Base-by-base conservation (phyloP, 371 early-diverging fungal species). In the Cokeromyces recurvatus region DNA sequence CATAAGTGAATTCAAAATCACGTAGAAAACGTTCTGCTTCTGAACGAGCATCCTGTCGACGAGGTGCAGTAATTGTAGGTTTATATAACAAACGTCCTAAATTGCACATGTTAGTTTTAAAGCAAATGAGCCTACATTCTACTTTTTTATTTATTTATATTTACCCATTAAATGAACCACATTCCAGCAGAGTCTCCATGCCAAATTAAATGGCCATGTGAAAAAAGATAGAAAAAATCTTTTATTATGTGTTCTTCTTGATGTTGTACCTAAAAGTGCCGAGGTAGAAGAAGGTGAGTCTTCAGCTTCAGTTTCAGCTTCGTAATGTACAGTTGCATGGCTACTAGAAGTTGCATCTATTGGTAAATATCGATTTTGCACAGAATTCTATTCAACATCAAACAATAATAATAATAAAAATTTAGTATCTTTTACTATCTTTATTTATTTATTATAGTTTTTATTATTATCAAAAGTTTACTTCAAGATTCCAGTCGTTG, bases 1-100 rank as follows among this genome's bases (percentile, higher is more conserved):
- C 92, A 57, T 83, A 89, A 10, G 59, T 61, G 11, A 66, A 61
- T 55, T 87, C 90, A 62, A 88, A 91, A 35, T 82, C 74, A 40
- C 76, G 66, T 32, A 76, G 46, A 52, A 90, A 87, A 12, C 78
- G 67, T n/a, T 79, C 77, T 3, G 87, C 82, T 17, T 76, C 80
- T n/a, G 76, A 69, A 20, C 67, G 69, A 32, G 84, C 68, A 38
- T 85, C 82, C 46, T 53, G 58, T 25, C 62, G 55, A 10, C 40
- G 57, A 11, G 63, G 56, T 4, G 53, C 37, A 36, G 63, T 63
- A 38, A 71, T 75, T 8, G 68, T 60, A 36, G 67, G 72, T 37
- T 68, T 55, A n/a, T 73, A 64, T 20, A 76, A 55, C 40, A 75
- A 59, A 9, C 77, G 70, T 31, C 42, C 55, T 53, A 32, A 20